These are phyloP conservation scores for Mariannaea sp. DNA, from an alignment of 2,329 filamentous ascomycete genomes.

Conservation along the genomic window DNA sequence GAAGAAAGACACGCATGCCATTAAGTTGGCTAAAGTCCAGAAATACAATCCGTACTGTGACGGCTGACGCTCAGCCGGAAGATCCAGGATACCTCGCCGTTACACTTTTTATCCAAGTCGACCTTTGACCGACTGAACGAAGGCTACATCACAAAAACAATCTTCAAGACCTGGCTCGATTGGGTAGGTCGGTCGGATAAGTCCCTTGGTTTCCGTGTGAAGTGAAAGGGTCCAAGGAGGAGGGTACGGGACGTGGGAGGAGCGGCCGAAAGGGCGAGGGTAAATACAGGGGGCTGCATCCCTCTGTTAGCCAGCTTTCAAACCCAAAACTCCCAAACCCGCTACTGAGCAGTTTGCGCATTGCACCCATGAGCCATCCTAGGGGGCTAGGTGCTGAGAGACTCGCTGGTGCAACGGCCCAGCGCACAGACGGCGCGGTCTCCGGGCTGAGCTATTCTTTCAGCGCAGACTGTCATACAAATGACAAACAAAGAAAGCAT, in stretches of 20 bases:
- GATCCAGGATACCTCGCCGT: background rate
- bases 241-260: slow-evolving; percentile 1
- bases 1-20: slow-evolving; percentile 12
- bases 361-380: no score
- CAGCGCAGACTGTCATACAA: slow-evolving; percentile 5
- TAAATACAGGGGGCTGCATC: no score
- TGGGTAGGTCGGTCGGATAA: background rate
- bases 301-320: no score
- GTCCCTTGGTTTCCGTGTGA: background rate
- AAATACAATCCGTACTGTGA: background rate
- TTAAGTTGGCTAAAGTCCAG: background rate
- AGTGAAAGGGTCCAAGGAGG: background rate
- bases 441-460: slow-evolving; percentile 26
- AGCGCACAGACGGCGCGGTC: slow-evolving; percentile 35
- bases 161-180: slow-evolving; percentile 3
- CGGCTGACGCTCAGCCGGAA: background rate
- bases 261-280: background rate
- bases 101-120: slow-evolving; percentile 3
- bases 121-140: slow-evolving; percentile 5
- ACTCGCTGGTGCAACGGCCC: slow-evolving; percentile 26
- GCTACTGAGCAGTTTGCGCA: no score
- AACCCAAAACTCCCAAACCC: slow-evolving; percentile 24
- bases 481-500: slow-evolving; percentile 15
- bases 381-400: slow-evolving; percentile 21
- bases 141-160: background rate